phyloP scores from a whole-genome alignment of 179 eudicot species.

The Monotropa hypopitys region DNA sequence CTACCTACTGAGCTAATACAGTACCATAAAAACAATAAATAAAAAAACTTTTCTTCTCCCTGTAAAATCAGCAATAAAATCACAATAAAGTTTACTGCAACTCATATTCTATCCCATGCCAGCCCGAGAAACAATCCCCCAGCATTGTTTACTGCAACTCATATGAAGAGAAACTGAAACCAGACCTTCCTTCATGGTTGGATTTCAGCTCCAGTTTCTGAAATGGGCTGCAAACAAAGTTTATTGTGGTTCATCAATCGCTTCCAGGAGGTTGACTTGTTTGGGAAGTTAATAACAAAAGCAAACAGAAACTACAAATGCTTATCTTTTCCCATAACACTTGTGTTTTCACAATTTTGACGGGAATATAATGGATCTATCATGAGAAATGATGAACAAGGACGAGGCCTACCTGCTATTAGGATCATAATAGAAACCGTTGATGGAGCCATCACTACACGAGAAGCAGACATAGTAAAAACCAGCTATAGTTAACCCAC shows the following conservation, averaged over 20 bases:
- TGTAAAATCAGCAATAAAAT: too few species aligned
- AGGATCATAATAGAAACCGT: slow-evolving; percentile 89
- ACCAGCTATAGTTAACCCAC: slow-evolving; percentile 94
- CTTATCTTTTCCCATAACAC: not conserved
- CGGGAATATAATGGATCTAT: not conserved
- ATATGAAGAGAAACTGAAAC: slow-evolving; percentile 86
- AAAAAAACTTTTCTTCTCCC: too few species aligned
- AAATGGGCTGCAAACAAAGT: slow-evolving; percentile 55
- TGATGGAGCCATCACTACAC: slow-evolving; percentile 81
- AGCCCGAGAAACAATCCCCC: not conserved
- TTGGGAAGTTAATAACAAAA: too few species aligned
- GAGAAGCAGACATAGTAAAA: slow-evolving; percentile 97
- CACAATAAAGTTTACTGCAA: too few species aligned
- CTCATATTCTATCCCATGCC: not conserved
- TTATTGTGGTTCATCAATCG: not conserved
- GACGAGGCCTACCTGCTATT: slow-evolving; percentile 64
- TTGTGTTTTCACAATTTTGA: not conserved
- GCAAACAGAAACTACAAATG: not conserved
- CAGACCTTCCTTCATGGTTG: slow-evolving; percentile 62
- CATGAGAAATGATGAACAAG: not conserved
- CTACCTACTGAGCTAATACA: too few species aligned
- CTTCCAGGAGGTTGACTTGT: too few species aligned
- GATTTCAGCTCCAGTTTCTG: slow-evolving; percentile 89
- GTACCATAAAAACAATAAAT: too few species aligned
- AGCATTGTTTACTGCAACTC: slow-evolving; percentile 41